These are phyloP conservation scores for Vigna mungo DNA, from an alignment of 306 rosid species.

Conservation along the genomic window DNA sequence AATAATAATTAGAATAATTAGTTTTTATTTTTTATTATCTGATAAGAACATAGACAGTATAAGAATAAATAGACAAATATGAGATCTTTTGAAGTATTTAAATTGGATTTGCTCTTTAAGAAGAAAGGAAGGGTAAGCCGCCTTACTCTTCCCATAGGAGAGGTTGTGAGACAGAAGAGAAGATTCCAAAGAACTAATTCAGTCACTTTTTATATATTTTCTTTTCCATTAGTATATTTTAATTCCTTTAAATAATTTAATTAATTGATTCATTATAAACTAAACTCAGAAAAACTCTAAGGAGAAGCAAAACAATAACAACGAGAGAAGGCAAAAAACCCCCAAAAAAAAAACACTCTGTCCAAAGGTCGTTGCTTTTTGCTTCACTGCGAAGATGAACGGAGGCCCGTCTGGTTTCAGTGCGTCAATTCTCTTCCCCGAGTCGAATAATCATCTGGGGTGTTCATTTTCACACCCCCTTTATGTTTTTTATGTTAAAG, in stretches of 20 bases:
- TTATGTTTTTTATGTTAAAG: not conserved
- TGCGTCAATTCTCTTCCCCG: slow-evolving; percentile 51
- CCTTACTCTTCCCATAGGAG: not conserved
- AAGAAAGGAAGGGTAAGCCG: not conserved
- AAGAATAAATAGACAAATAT: too few species aligned
- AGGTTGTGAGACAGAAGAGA: not conserved
- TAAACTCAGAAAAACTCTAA: not conserved
- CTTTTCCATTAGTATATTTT: not conserved
- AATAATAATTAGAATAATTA: too few species aligned
- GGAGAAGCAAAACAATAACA: not conserved
- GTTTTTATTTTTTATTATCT: too few species aligned
- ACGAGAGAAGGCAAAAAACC: not conserved
- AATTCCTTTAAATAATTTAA: not conserved
- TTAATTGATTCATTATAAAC: not conserved
- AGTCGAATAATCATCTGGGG: slow-evolving; percentile 11
- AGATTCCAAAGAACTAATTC: slow-evolving; percentile 13
- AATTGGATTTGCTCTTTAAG: not conserved
- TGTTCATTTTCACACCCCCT: slow-evolving; percentile 20
- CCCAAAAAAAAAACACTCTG: not conserved
- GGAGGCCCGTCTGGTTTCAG: slow-evolving; percentile 99
- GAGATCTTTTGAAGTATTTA: too few species aligned
- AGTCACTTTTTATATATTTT: not conserved
- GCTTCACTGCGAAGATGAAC: slow-evolving; percentile 82
- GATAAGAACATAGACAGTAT: too few species aligned
- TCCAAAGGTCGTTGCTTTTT: slow-evolving; percentile 51